Evolutionary conservation across 169 alveolate genomes (phyloP).

Genomic region (Plasmodium blacklocki): DNA sequence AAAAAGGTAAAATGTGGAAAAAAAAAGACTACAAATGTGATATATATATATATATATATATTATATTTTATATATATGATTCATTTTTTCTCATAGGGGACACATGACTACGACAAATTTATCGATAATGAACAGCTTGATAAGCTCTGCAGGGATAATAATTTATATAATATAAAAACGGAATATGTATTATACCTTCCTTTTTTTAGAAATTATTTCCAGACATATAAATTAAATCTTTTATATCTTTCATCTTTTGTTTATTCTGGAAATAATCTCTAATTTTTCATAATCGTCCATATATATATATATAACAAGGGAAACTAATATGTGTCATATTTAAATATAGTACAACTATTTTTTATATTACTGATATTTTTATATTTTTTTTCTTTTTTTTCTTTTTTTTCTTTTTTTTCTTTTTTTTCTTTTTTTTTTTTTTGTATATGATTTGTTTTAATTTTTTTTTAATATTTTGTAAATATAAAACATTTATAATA

Average conservation of each 20-base stretch:
- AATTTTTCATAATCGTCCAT: no score
- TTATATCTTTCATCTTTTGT: slow-evolving; percentile 34
- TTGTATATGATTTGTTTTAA: no score
- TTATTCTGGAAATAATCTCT: neutral
- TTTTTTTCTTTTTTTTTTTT: no score
- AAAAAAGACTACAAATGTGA: neutral
- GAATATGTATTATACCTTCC: slow-evolving; percentile 46
- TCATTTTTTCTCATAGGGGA: slow-evolving; percentile 27
- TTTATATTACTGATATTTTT: no score
- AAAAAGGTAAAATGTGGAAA: slow-evolving; percentile 7
- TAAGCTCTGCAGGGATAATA: neutral
- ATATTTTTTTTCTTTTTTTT: no score
- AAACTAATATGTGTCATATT: no score
- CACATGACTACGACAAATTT: slow-evolving; percentile 32
- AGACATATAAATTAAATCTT: slow-evolving; percentile 19
- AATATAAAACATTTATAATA: no score
- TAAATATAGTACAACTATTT: no score
- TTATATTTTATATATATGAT: neutral
- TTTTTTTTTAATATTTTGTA: no score
- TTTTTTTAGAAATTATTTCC: slow-evolving; percentile 21
- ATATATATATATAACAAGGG: no score
- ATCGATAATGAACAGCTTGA: slow-evolving; percentile 16
- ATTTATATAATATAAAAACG: slow-evolving; percentile 25
- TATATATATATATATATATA: no score
- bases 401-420: no score